Evolutionary conservation across 495 filamentous ascomycete genomes (phyloP), one percentile per base, ranked within the genome.

Genomic region (Talaromyces trachyspermus): DNA sequence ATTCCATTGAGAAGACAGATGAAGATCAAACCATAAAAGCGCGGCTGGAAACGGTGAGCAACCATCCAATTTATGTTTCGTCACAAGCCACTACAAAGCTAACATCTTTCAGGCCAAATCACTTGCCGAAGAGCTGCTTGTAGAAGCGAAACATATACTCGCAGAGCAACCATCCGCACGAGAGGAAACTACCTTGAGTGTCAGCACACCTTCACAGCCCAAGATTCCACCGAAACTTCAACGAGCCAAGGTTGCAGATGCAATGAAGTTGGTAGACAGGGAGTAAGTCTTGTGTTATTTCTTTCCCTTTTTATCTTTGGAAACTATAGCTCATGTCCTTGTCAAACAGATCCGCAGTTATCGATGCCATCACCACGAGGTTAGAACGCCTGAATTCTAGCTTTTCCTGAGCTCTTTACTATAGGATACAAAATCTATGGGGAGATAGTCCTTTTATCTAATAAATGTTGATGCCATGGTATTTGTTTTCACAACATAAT

Each of bases 211-310:
- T 18, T 43, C 51, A 27, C 61, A 65, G 11, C 61, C 67, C 12
- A 64, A 72, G 66, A 80, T 89, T 36, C 84, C 85, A 6, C 70
- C 79, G 38, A 78, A 83, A 35, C 65, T 88, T 32, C 75, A 85
- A 50, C 80, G 76, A 48, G 78, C 75, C 20, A 86, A 84, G 68
- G 62, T 86, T 49, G 69, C 70, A 12, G 80, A 88, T 62, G 79
- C 86, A 9, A 84, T 83, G 72, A 66, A 65, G 46, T 71, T 88
- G 61, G 69, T 89, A 52, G 84, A 88, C 32, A 69, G 85, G 61
- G 84, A 89, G 72, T 74, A 40, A 47, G 73, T 67, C 22, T 18
- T 26, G 32, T 29, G 40, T n/a, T 14, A 14, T 30, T 2, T 29
- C 22, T 20, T 1, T 8, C 33, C 18, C 26, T 27, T 23, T 1